Base-by-base conservation (phyloP, 768 basidiomycete species). In the Mycena crocata region DNA sequence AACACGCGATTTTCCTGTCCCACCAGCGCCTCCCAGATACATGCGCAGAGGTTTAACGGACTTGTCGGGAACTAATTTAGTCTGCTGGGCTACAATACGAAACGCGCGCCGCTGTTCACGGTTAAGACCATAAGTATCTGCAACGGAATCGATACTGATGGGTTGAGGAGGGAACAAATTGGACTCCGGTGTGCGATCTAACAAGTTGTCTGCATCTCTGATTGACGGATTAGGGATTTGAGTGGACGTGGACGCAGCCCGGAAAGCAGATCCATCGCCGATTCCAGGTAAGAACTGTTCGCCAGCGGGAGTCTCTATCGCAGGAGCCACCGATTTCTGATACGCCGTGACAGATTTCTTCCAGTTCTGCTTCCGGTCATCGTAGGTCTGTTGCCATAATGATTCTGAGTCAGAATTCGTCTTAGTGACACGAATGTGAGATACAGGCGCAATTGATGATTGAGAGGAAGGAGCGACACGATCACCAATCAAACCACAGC, bases 1-100 rank as follows among this genome's bases (percentile, higher is more conserved):
- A 5, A 78, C 71, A 13, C 66, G 48, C 0, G 70, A 76, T 59
- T 78, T 79, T 0, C 78, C 76, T 19, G 78, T 78, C 2, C 78
- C 78, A 8, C 74, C 77, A 5, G 73, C 57, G 0, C 77, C 78
- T 2, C 66, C 69, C 2, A 80, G 32, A 28, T 69, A 75, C 77
- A 80, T 73, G 0, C 63, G 54, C 15, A 78, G 55, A 4, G 63
- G 75, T n/a, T 50, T n/a, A n/a, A 49, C 24, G 14, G 24, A 1
- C 2, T 21, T 3, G 10, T n/a, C 42, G 3, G n/a, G n/a, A n/a
- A n/a, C n/a, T n/a, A n/a, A n/a, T n/a, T n/a, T 23, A n/a, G 42
- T 57, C 31, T 57, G 56, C 30, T 45, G 10, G 2, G 56, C 56
- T 2, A 45, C 56, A 5, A 57, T 15, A 10, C 21, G 19, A 12